Conservation (phyloP, 371 early-diverging fungal species). For the Choanephora cucurbitarum region DNA sequence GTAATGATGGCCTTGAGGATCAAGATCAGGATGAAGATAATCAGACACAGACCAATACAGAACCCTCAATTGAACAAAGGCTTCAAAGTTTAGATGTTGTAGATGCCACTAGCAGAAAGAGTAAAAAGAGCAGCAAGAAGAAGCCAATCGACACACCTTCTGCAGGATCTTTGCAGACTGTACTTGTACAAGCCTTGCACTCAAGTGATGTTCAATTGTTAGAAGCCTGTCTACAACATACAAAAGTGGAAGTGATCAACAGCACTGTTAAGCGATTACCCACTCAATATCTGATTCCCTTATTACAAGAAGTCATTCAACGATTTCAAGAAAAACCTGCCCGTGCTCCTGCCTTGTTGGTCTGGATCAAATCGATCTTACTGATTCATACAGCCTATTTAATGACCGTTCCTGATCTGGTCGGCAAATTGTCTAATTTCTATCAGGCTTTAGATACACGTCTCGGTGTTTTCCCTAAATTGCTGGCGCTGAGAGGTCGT, state of each 20-base stretch:
- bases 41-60: constrained; percentile 14
- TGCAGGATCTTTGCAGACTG: constrained; percentile 69
- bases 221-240: constrained; percentile 66
- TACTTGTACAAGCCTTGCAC: constrained; percentile 80
- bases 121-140: constrained; percentile 25
- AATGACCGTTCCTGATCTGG: constrained; percentile 71
- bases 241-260: constrained; percentile 63
- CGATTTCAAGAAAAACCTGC: constrained; percentile 70
- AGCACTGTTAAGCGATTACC: constrained; percentile 74
- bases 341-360: constrained; percentile 62
- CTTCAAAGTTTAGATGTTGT: constrained; percentile 34
- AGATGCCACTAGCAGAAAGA: constrained; percentile 18
- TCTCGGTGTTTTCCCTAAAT: constrained; percentile 58
- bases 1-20: no score
- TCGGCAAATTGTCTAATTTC: constrained; percentile 64
- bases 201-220: constrained; percentile 68
- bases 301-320: constrained; percentile 65
- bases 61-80: constrained; percentile 43
- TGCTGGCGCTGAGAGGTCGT: constrained; percentile 73
- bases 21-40: constrained; percentile 18
- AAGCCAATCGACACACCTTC: constrained; percentile 30
- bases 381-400: constrained; percentile 71
- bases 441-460: constrained; percentile 75
- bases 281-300: constrained; percentile 70
- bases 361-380: constrained; percentile 78